Evolutionary conservation across 2,329 filamentous ascomycete species (phyloP).

Genomic region (Trichoderma cornu-damae): DNA sequence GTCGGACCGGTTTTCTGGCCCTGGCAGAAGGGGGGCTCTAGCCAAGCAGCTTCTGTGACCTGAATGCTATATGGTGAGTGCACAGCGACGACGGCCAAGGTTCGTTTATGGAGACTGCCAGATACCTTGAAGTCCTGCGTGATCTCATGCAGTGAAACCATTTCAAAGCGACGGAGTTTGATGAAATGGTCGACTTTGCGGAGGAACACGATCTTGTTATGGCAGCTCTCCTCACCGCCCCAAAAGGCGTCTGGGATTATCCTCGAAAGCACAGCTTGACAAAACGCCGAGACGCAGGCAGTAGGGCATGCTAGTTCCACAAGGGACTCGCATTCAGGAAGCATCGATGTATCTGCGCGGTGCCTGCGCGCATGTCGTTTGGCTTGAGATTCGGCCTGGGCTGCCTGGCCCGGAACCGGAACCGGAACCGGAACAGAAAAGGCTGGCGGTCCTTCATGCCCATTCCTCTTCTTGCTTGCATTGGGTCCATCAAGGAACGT

Average conservation of each 20-base stretch:
- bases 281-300: conserved; percentile 76
- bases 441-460: neutral
- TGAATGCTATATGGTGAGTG: conserved; percentile 30
- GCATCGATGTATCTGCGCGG: neutral
- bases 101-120: neutral
- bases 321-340: conserved; percentile 39
- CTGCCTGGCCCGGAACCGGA: neutral
- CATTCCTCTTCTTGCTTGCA: neutral
- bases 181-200: conserved; percentile 73
- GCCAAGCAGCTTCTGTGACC: conserved; percentile 68
- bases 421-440: neutral
- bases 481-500: conserved; percentile 26
- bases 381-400: neutral
- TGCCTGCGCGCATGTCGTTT: conserved; percentile 13
- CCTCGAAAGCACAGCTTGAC: conserved; percentile 66
- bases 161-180: conserved; percentile 73
- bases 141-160: conserved; percentile 70
- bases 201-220: conserved; percentile 61
- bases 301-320: conserved; percentile 63
- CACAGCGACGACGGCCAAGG: neutral
- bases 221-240: conserved; percentile 50
- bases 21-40: conserved; percentile 49
- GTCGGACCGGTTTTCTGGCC: conserved; percentile 58
- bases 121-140: conserved; percentile 68
- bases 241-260: conserved; percentile 73